These are phyloP conservation scores for Cladosporium sp. DNA, from an alignment of 2,329 filamentous ascomycete species.

Conservation along the genomic window DNA sequence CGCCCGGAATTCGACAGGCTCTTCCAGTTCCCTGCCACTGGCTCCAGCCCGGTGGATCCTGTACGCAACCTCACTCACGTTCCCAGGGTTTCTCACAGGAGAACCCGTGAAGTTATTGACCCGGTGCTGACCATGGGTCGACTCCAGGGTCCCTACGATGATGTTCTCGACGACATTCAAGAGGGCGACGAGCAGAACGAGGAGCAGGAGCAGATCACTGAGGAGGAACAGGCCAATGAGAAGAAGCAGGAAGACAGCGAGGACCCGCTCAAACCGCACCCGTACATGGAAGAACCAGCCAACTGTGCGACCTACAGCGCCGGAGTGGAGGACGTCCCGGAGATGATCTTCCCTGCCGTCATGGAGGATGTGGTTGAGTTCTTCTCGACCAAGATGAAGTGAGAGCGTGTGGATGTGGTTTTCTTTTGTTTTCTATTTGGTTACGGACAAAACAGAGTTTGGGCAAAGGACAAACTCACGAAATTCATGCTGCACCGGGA, in stretches of 20 bases:
- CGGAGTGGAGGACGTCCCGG: conserved; percentile 16
- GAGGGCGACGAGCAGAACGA: background rate
- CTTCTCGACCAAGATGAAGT: background rate
- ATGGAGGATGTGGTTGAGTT: conserved; percentile 16
- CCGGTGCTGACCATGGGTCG: no score
- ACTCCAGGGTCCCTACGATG: no score
- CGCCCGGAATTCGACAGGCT: background rate
- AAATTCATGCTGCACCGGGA: no score
- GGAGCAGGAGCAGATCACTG: no score
- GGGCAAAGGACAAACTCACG: no score
- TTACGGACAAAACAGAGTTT: no score
- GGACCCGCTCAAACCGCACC: background rate
- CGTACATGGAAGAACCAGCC: conserved; percentile 8
- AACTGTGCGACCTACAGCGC: conserved; percentile 17
- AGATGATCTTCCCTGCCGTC: conserved; percentile 19
- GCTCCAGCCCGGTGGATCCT: background rate
- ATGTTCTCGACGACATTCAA: background rate
- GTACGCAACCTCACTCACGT: no score
- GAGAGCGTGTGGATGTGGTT: no score
- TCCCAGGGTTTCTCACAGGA: no score
- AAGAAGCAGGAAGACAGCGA: background rate
- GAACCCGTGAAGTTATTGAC: no score
- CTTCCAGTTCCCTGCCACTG: background rate
- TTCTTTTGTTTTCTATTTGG: no score
- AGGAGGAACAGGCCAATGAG: background rate